Conservation (phyloP, 139 green algal genomes). For the Micromonas pusilla region DNA sequence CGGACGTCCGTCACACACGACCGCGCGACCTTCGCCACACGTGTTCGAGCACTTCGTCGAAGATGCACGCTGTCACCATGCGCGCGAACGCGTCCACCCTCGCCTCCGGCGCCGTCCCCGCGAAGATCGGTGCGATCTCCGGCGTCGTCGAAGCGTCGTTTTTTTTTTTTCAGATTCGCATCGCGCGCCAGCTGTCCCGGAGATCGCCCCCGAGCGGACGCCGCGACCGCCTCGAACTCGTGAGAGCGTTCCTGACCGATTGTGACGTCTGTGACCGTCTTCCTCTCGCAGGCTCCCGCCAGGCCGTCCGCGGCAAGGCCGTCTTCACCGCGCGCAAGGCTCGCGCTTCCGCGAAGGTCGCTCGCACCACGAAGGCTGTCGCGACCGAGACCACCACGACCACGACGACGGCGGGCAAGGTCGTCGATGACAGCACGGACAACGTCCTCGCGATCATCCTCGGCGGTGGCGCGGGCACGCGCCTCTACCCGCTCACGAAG, state of each 20-base stretch:
- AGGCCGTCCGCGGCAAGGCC: background rate
- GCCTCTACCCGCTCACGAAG: conserved; percentile 98
- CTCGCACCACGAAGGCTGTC: background rate
- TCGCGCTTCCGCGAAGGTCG: background rate
- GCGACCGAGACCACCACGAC: background rate
- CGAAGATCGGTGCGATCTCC: background rate
- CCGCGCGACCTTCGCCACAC: background rate
- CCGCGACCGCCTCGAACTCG: background rate
- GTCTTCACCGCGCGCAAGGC: background rate
- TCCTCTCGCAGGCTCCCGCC: background rate
- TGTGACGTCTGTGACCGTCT: background rate
- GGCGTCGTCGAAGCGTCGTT: background rate
- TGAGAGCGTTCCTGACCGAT: background rate
- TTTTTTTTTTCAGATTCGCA: background rate
- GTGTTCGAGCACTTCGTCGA: background rate
- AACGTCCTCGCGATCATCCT: conserved; percentile 97
- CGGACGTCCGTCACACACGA: too few relatives aligned
- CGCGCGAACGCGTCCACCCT: background rate
- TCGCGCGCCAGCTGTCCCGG: background rate
- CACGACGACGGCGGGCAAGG: background rate
- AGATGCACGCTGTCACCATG: background rate
- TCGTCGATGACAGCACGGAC: conserved; percentile 39
- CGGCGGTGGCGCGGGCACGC: conserved; percentile 87
- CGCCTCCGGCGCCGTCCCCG: background rate
- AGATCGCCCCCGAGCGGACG: background rate